A percentile compares a stretch with the other conserved stretches of the same genome.
Conservation (phyloP, 164 flowering plant species). For the Kingdonia uniflora region DNA sequence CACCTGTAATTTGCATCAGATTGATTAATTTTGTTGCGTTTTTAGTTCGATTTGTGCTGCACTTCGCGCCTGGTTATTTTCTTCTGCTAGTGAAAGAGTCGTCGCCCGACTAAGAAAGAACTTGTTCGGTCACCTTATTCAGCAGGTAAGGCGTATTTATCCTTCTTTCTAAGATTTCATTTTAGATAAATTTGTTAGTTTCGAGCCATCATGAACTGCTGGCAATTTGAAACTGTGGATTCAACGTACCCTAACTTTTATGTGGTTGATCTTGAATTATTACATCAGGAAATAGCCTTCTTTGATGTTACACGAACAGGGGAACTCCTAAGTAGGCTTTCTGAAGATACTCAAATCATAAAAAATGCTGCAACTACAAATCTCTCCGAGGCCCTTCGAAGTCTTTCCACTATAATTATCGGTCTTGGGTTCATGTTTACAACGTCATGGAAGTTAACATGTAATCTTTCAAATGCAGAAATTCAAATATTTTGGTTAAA, state of each 20-base stretch:
- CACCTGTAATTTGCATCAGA: not conserved
- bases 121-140: conserved; percentile 71
- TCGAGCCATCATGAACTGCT: too few species aligned
- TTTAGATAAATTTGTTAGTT: too few species aligned
- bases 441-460: conserved; percentile 93
- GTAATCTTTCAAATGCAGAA: conserved; percentile 27
- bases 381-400: conserved; percentile 86
- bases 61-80: conserved; percentile 85
- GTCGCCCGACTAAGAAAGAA: conserved; percentile 83
- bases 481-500: conserved; percentile 1
- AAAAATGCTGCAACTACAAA: conserved; percentile 97
- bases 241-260: not conserved
- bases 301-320: conserved; percentile 94
- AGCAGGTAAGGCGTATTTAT: conserved; percentile 39
- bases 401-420: conserved; percentile 63
- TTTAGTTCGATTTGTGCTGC: conserved; percentile 74
- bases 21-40: conserved; percentile 8
- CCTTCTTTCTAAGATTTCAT: not conserved
- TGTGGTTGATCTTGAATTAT: conserved; percentile 3
- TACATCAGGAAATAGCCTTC: conserved; percentile 69
- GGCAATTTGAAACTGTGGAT: too few species aligned
- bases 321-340: conserved; percentile 89
- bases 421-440: conserved; percentile 90
- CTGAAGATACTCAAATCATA: conserved; percentile 96
- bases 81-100: conserved; percentile 94